A percentile compares a stretch with the other conserved stretches of the same genome.
Evolutionary conservation across 2,329 filamentous ascomycete genomes (phyloP).

Genomic region (Sporothrix brasiliensis): DNA sequence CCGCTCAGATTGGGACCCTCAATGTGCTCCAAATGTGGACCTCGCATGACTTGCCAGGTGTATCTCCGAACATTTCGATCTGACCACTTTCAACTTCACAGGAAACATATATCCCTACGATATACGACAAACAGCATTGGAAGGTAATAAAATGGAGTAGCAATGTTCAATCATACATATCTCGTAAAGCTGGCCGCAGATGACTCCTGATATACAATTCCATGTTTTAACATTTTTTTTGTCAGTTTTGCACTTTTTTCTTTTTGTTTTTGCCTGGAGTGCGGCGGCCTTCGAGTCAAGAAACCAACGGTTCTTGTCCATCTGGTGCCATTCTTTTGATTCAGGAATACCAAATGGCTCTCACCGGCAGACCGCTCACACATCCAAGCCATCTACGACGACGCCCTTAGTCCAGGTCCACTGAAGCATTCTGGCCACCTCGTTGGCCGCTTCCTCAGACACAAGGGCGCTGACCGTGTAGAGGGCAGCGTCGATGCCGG

Average conservation of each 20-base stretch:
- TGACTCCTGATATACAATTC: conserved; percentile 25
- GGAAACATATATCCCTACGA: not conserved
- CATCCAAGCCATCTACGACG: conserved; percentile 82
- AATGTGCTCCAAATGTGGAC: not conserved
- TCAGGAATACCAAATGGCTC: not conserved
- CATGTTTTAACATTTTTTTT: conserved; percentile 23
- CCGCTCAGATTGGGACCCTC: not conserved
- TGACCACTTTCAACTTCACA: conserved; percentile 15
- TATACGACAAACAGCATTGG: not conserved
- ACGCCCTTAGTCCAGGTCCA: conserved; percentile 85
- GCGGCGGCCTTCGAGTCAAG: conserved; percentile 16
- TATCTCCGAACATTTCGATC: conserved; percentile 7
- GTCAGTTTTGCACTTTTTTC: conserved; percentile 2
- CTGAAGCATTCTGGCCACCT: conserved; percentile 75
- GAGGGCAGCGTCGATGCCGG: conserved; percentile 79
- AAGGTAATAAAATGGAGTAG: not conserved
- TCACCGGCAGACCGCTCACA: conserved; percentile 52
- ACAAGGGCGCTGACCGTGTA: conserved; percentile 85
- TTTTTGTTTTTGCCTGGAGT: conserved; percentile 25
- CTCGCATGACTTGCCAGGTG: not conserved
- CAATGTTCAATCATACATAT: conserved; percentile 21
- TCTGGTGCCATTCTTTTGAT: not conserved
- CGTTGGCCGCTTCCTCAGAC: conserved; percentile 72
- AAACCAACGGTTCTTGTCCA: not conserved
- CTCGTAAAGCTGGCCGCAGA: conserved; percentile 23